Conservation (phyloP, 2,329 filamentous ascomycete genomes). For the Coniosporium tulheliwenetii region DNA sequence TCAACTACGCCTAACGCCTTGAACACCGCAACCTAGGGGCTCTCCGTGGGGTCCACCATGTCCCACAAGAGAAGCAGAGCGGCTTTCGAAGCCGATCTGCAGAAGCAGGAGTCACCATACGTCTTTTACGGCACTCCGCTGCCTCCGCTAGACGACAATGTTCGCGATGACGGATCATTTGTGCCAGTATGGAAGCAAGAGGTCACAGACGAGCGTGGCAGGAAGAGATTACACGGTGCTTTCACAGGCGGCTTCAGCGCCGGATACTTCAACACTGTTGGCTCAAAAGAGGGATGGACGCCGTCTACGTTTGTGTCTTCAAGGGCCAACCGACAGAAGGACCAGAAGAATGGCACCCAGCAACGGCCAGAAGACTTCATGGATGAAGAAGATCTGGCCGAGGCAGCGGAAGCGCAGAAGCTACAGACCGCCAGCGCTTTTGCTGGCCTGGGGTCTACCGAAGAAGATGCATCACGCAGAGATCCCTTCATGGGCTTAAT, state of each 20-base stretch:
- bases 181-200: slow-evolving; percentile 98
- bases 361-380: slow-evolving; percentile 83
- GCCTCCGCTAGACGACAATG: slow-evolving; percentile 57
- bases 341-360: slow-evolving; percentile 35
- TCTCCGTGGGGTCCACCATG: slow-evolving; percentile 30
- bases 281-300: slow-evolving; percentile 95
- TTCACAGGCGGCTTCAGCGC: slow-evolving; percentile 96
- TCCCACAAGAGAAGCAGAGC: slow-evolving; percentile 65
- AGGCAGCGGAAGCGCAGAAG: slow-evolving; percentile 62
- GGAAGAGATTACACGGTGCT: slow-evolving; percentile 83
- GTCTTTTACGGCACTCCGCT: slow-evolving; percentile 74
- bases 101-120: slow-evolving; percentile 54
- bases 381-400: slow-evolving; percentile 90
- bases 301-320: slow-evolving; percentile 87
- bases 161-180: slow-evolving; percentile 80
- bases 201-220: slow-evolving; percentile 78
- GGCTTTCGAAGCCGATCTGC: slow-evolving; percentile 60
- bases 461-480: slow-evolving; percentile 34
- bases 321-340: slow-evolving; percentile 59
- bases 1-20: too few relatives aligned
- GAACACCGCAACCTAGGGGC: too few relatives aligned
- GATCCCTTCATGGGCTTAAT: slow-evolving; percentile 58
- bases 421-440: slow-evolving; percentile 62
- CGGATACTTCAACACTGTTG: slow-evolving; percentile 96
- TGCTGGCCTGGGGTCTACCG: slow-evolving; percentile 56